Percentiles rank a stretch among this genome's conserved stretches.
Conservation (phyloP, 2,329 filamentous ascomycete genomes). For the Aspergillus sp. region DNA sequence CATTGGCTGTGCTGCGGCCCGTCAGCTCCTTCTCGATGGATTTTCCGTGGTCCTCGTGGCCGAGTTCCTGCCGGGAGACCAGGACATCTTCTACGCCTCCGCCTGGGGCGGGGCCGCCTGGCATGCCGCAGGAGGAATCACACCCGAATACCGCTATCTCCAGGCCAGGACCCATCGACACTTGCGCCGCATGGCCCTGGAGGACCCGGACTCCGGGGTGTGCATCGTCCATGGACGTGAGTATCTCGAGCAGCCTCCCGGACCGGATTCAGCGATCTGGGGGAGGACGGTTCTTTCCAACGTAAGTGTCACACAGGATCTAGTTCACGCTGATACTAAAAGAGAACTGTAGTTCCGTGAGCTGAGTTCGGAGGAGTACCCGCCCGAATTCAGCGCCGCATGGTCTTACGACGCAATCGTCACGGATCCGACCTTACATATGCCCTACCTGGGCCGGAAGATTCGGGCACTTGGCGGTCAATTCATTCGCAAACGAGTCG, state of each 20-base stretch:
- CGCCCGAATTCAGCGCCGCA: conserved; percentile 29
- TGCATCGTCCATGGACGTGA: conserved; percentile 33
- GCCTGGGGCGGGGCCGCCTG: conserved; percentile 41
- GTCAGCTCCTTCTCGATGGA: conserved; percentile 33
- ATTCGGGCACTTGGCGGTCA: conserved; percentile 30
- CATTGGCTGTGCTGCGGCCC: conserved; percentile 38
- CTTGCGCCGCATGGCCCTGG: conserved; percentile 33
- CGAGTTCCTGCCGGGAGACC: conserved; percentile 36
- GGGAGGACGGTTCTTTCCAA: conserved; percentile 34
- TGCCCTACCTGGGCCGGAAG: conserved; percentile 32
- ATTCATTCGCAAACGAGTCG: conserved; percentile 33
- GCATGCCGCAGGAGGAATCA: conserved; percentile 37
- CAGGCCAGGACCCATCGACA: conserved; percentile 36
- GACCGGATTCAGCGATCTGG: conserved; percentile 33
- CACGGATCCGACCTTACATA: conserved; percentile 36
- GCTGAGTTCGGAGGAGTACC: conserved; percentile 29
- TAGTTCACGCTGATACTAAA: too few species aligned
- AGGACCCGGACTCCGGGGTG: conserved; percentile 32
- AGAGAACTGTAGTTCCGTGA: conserved; percentile 30
- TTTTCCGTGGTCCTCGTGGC: conserved; percentile 35
- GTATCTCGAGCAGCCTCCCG: conserved; percentile 33
- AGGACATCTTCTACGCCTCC: conserved; percentile 36
- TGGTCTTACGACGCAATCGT: conserved; percentile 38
- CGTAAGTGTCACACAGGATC: conserved; percentile 13
- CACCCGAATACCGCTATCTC: conserved; percentile 32